A percentile compares a stretch with the other conserved stretches of the same genome.
Conservation (phyloP, 495 filamentous ascomycete species). For the Podospora bellae-mahoneyi region DNA sequence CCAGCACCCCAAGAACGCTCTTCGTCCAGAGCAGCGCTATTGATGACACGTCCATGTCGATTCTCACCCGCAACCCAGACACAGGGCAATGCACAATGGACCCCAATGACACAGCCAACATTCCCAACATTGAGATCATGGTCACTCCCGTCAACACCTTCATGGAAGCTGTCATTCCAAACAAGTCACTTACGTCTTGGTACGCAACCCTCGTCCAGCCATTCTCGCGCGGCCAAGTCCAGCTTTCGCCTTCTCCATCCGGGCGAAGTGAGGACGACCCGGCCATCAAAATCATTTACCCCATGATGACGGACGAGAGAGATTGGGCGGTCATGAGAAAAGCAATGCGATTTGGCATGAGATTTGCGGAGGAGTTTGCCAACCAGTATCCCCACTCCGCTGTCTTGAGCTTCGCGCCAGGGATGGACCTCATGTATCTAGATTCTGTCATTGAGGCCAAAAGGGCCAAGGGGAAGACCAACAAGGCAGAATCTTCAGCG, state of each 20-base stretch:
- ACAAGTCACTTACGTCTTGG: conserved; percentile 18
- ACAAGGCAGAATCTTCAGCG: background rate
- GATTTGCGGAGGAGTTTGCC: conserved; percentile 26
- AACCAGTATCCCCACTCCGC: conserved; percentile 25
- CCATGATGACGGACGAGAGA: conserved; percentile 24
- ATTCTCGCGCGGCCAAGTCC: conserved; percentile 34
- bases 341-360: conserved; percentile 28
- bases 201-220: conserved; percentile 35
- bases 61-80: background rate
- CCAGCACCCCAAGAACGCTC: conserved; percentile 18
- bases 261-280: background rate
- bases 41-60: conserved; percentile 22
- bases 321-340: conserved; percentile 21
- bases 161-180: conserved; percentile 2
- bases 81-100: conserved; percentile 16
- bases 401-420: conserved; percentile 21
- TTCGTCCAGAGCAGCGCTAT: conserved; percentile 24
- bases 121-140: conserved; percentile 32
- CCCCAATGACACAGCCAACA: conserved; percentile 18
- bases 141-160: conserved; percentile 20
- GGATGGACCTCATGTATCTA: conserved; percentile 19
- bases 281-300: conserved; percentile 30
- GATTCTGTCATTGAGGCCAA: conserved; percentile 11
- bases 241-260: conserved; percentile 26
- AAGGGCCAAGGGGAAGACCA: background rate